Percentiles rank a stretch among this genome's conserved stretches.
Evolutionary conservation across 2,329 filamentous ascomycete genomes (phyloP).

Genomic region (Pseudogymnoascus sp.): DNA sequence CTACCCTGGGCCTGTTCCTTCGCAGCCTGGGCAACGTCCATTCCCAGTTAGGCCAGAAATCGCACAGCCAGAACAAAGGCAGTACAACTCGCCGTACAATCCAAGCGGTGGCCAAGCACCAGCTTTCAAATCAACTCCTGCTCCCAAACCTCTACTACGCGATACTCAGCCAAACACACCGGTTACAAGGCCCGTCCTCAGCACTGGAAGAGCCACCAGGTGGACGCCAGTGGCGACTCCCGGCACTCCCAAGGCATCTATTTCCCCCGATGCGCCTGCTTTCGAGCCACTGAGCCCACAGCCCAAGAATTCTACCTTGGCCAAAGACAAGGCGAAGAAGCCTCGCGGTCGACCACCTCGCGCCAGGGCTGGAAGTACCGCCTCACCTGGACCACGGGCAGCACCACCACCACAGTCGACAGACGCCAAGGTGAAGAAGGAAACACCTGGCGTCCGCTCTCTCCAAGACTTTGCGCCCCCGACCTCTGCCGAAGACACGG

Average conservation of each 20-base stretch:
- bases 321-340: constrained; percentile 13
- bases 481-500: constrained; percentile 16
- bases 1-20: constrained; percentile 20
- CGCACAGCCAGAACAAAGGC: constrained; percentile 22
- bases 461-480: constrained; percentile 37
- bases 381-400: constrained; percentile 19
- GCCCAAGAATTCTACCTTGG: constrained; percentile 30
- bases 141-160: constrained; percentile 15
- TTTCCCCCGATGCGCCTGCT: constrained; percentile 43
- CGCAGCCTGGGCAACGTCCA: constrained; percentile 4
- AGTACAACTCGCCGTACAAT: constrained; percentile 30
- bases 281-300: constrained; percentile 53
- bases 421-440: constrained; percentile 31
- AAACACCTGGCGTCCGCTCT: constrained; percentile 23
- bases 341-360: constrained; percentile 16
- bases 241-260: constrained; percentile 45
- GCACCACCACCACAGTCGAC: constrained; percentile 17
- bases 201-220: constrained; percentile 42
- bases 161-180: constrained; percentile 24
- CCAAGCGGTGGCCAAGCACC: constrained; percentile 21
- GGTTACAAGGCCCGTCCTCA: constrained; percentile 14
- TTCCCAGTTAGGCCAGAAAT: constrained; percentile 16
- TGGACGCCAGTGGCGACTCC: constrained; percentile 52
- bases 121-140: constrained; percentile 12
- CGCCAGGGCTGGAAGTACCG: constrained; percentile 23